A percentile compares a stretch with the other conserved stretches of the same genome.
phyloP scores from a whole-genome alignment of 805 yeast genomes.

The Wickerhamiella hasegawae region DNA sequence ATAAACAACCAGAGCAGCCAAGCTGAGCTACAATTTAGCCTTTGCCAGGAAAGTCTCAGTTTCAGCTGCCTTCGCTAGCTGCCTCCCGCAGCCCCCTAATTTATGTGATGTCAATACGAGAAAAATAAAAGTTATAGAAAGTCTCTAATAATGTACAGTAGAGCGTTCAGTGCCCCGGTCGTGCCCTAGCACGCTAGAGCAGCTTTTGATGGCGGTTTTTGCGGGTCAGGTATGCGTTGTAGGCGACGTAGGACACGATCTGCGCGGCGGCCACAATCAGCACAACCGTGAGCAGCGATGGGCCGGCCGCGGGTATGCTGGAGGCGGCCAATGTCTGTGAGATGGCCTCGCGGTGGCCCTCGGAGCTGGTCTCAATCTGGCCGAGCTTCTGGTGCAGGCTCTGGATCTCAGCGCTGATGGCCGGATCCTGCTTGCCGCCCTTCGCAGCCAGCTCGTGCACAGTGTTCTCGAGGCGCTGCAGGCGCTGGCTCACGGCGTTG shows the following conservation, averaged over 20 bases:
- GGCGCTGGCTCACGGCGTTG: not conserved
- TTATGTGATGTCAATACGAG: no score
- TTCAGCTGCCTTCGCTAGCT: no score
- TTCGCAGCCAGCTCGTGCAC: slow-evolving; percentile 3
- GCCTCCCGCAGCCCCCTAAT: no score
- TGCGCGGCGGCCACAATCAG: slow-evolving; percentile 5
- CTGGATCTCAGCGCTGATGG: not conserved
- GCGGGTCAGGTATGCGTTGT: slow-evolving; percentile 4
- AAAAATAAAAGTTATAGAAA: no score
- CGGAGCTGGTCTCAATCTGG: not conserved
- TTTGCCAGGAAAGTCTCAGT: no score
- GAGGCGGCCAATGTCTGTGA: not conserved
- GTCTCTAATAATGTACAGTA: not conserved
- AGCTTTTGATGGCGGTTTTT: slow-evolving; percentile 7
- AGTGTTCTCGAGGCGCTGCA: slow-evolving; percentile 2
- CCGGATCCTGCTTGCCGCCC: slow-evolving; percentile 1
- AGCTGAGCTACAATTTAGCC: no score
- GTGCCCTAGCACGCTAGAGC: slow-evolving; percentile 1
- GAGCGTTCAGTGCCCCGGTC: not conserved
- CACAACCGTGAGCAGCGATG: not conserved
- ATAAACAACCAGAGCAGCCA: no score
- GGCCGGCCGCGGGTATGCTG: not conserved
- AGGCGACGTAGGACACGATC: slow-evolving; percentile 3
- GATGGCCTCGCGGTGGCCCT: not conserved
- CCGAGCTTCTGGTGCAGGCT: not conserved